Evolutionary conservation across 495 filamentous ascomycete species (phyloP), one percentile per base, ranked within the genome.

Genomic region (Lepraria neglecta): DNA sequence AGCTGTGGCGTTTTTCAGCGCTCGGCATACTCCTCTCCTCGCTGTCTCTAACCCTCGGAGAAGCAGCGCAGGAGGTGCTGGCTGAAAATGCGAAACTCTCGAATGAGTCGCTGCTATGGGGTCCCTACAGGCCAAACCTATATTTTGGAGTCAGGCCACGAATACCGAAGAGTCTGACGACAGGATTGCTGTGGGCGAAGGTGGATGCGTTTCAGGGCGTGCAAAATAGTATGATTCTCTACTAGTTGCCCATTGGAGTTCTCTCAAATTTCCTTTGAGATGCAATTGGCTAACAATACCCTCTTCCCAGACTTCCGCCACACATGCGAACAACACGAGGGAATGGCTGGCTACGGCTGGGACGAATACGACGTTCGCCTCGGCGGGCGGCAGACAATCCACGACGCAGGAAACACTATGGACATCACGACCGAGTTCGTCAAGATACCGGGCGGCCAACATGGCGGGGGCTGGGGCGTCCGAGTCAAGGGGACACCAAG

Each of bases 271-370:
- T 24, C 24, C 14, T 27, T 21, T 40, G 14, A 38, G 1, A 38
- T 30, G 5, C 31, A 40, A 40, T 30, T 28, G 12, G 58, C 63
- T 64, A 21, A 64, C 4, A 11, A 15, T 5, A 14, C 24, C 15
- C 12, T 21, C 5, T 14, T 4, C 10, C 0, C 21, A 96, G 91
- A 84, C 69, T 84, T 97, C 65, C 86, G 94, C 62, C 88, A 97
- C 72, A 95, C 95, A 0, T 98, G 94, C 74, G 94, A 97, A 70
- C 94, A 98, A 72, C 80, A 92, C 70, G 90, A 96, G 70, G 88
- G 86, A 61, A 96, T 98, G 87, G 85, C 84, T 46, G 91, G 94
- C 42, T 98, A 98, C 71, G 94, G 92, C 62, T 98, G 94, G 94
- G 92, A 97, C 65, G 78, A 94, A 68, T 98, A 95, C 74, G 94